Conservation (phyloP, 257 asterid genomes). For the Osmanthus fragrans region DNA sequence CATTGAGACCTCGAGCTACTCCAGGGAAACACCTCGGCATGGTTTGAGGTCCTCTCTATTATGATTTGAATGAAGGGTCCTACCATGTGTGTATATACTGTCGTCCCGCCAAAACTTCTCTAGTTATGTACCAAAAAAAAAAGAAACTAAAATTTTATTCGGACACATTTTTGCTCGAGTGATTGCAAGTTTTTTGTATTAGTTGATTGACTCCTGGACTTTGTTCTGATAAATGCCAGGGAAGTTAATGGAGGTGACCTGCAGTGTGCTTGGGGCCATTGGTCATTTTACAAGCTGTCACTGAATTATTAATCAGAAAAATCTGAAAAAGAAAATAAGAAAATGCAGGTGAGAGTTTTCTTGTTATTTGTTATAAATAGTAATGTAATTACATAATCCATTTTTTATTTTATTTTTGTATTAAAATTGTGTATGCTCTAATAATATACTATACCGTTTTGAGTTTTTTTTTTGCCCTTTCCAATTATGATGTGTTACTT, state of each 20-base stretch:
- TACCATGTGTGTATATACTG: too few species aligned
- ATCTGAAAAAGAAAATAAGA: neutral
- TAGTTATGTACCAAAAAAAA: too few species aligned
- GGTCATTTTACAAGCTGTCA: conserved; percentile 1
- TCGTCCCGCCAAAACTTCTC: too few species aligned
- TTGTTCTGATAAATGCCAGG: neutral
- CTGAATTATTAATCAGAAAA: neutral
- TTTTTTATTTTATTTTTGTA: neutral
- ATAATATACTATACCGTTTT: neutral
- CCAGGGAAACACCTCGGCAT: too few species aligned
- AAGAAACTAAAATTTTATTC: too few species aligned
- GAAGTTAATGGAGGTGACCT: neutral
- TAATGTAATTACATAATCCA: neutral
- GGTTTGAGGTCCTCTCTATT: too few species aligned
- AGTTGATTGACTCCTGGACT: too few species aligned
- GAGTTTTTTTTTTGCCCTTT: neutral
- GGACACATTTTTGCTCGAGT: too few species aligned
- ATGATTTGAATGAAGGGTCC: too few species aligned
- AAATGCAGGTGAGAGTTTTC: neutral
- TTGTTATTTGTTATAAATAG: neutral
- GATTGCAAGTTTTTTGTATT: too few species aligned
- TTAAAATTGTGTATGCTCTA: neutral
- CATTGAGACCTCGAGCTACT: too few species aligned
- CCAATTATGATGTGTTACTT: neutral
- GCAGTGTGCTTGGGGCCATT: conserved; percentile 8